These are phyloP conservation scores for Maudiozyma humilis DNA, from an alignment of 1,139 yeast genomes.

Conservation along the genomic window DNA sequence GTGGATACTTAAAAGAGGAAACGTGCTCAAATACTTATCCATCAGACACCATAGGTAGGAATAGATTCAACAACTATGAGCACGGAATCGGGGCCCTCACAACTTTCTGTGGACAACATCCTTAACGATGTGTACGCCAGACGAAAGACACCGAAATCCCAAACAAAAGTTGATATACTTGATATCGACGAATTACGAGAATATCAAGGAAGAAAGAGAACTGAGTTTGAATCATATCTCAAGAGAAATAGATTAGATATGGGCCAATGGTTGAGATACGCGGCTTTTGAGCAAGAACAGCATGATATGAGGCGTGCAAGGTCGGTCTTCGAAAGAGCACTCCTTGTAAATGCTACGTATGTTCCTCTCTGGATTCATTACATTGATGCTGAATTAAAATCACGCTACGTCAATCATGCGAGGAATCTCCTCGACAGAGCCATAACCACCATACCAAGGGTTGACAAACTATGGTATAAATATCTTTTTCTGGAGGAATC, in stretches of 20 bases:
- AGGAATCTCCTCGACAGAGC: slow-evolving; percentile 78
- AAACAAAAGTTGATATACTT: slow-evolving; percentile 49
- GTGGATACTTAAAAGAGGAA: no score
- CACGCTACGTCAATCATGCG: slow-evolving; percentile 77
- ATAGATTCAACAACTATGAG: not conserved
- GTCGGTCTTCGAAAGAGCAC: slow-evolving; percentile 80
- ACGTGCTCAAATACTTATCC: no score
- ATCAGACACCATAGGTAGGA: no score
- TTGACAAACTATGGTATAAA: slow-evolving; percentile 80
- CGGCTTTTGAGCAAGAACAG: slow-evolving; percentile 77
- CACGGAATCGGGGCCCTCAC: not conserved
- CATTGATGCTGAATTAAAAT: slow-evolving; percentile 66
- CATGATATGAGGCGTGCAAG: slow-evolving; percentile 73
- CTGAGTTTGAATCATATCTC: slow-evolving; percentile 77
- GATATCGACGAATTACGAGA: slow-evolving; percentile 77
- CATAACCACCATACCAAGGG: slow-evolving; percentile 61
- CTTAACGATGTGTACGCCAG: slow-evolving; percentile 9
- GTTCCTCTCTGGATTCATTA: slow-evolving; percentile 85
- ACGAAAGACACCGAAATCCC: slow-evolving; percentile 28
- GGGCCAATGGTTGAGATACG: slow-evolving; percentile 90
- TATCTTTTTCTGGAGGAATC: slow-evolving; percentile 79
- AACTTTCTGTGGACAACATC: slow-evolving; percentile 11
- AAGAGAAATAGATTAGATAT: slow-evolving; percentile 72
- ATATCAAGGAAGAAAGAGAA: slow-evolving; percentile 64
- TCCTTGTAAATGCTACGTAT: slow-evolving; percentile 65